These are phyloP conservation scores for Coemansia sp. DNA, from an alignment of 192 early-diverging fungal genomes.

Conservation along the genomic window DNA sequence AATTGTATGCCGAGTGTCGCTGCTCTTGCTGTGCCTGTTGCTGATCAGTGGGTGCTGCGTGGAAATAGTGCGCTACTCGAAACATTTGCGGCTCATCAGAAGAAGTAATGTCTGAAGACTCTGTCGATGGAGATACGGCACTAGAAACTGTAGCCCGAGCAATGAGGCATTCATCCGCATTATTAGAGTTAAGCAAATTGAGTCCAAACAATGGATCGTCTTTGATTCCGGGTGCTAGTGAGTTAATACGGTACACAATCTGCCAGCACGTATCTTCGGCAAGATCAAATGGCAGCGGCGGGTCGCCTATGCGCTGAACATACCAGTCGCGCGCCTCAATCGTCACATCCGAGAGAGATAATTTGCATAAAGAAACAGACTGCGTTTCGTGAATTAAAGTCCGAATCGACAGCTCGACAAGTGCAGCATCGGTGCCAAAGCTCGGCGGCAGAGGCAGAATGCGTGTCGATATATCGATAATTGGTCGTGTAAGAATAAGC, in stretches of 20 bases:
- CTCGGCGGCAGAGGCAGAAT: conserved; percentile 23
- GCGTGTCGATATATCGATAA: conserved; percentile 17
- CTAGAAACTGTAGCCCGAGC: conserved; percentile 4
- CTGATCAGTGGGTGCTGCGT: neutral
- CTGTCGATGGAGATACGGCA: neutral
- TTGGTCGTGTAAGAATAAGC: conserved; percentile 24
- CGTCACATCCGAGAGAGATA: conserved; percentile 12
- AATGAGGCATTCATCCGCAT: neutral
- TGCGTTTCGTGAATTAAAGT: neutral
- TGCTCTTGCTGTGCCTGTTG: conserved; percentile 2
- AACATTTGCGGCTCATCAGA: conserved; percentile 4
- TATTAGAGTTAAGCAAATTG: neutral
- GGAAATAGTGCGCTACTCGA: conserved; percentile 8
- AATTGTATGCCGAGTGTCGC: neutral
- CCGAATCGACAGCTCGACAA: conserved; percentile 23
- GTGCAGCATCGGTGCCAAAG: conserved; percentile 27
- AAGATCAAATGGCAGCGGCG: conserved; percentile 13
- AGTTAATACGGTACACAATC: conserved; percentile 1
- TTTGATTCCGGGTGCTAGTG: neutral
- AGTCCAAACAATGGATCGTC: conserved; percentile 1
- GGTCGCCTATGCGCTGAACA: conserved; percentile 17
- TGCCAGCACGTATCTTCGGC: neutral
- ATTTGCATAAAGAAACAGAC: neutral
- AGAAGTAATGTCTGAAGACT: too few species aligned
- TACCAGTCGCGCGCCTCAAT: conserved; percentile 31